Evolutionary conservation across 257 asterid genomes (phyloP).

Genomic region (Solanum pinnatisectum): DNA sequence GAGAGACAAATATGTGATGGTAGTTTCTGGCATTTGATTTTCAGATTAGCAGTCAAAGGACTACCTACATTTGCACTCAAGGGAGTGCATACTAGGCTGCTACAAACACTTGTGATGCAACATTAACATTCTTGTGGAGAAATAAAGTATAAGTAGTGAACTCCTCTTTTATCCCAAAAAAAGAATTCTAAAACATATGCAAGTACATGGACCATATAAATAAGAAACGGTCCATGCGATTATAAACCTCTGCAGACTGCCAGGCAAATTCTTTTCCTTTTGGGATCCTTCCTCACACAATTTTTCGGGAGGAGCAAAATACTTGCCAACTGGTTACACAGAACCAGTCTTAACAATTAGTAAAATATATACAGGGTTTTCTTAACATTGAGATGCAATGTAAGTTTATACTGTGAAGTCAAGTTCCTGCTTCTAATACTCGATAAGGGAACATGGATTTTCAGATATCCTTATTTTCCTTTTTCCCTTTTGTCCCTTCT

Average conservation of each 20-base stretch:
- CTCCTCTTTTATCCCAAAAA: neutral
- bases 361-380: neutral
- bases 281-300: neutral
- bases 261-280: neutral
- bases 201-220: neutral
- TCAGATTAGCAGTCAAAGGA: neutral
- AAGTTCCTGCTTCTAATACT: neutral
- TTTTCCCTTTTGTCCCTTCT: neutral
- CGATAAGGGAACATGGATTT: neutral
- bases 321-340: neutral
- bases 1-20: neutral
- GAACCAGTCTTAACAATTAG: neutral
- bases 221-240: neutral
- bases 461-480: neutral
- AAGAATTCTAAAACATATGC: neutral
- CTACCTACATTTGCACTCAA: neutral
- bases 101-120: neutral
- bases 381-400: neutral
- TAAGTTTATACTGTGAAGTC: neutral
- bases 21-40: neutral
- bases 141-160: neutral
- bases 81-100: neutral
- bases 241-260: neutral
- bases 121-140: neutral
- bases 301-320: neutral